Evolutionary conservation across 768 basidiomycete species (phyloP).

Genomic region (Pulveroboletus sp.): DNA sequence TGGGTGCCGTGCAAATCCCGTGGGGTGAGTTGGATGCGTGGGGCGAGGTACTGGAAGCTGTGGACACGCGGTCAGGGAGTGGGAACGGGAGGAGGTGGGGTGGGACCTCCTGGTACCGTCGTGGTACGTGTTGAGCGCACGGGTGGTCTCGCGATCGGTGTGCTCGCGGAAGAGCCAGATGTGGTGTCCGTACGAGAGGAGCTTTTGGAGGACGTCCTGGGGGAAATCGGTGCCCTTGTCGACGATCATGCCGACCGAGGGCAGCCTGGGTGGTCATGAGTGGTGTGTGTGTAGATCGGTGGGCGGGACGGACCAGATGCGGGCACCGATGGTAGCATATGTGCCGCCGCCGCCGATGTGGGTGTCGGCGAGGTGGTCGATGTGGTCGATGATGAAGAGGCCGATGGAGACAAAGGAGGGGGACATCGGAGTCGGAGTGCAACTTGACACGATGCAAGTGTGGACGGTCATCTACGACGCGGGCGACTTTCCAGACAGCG

Average conservation of each 20-base stretch:
- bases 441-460: constrained; percentile 38
- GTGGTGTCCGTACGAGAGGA: constrained; percentile 62
- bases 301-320: constrained; percentile 59
- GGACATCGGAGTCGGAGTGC: constrained; percentile 22
- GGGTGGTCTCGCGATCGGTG: constrained; percentile 54
- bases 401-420: constrained; percentile 66
- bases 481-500: constrained; percentile 33
- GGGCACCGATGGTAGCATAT: constrained; percentile 75
- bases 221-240: constrained; percentile 83
- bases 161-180: constrained; percentile 80
- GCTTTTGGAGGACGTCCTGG: constrained; percentile 45
- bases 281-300: not conserved
- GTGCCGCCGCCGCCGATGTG: constrained; percentile 91
- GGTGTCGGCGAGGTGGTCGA: constrained; percentile 25
- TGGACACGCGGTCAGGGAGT: constrained; percentile 9
- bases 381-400: constrained; percentile 88
- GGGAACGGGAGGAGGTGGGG: constrained; percentile 9
- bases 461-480: constrained; percentile 40
- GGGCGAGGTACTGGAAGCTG: constrained; percentile 79
- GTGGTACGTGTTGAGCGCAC: constrained; percentile 69
- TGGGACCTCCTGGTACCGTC: constrained; percentile 70
- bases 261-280: constrained; percentile 60
- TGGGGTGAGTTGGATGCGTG: constrained; percentile 68
- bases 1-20: constrained; percentile 57
- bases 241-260: constrained; percentile 79